Base-by-base conservation (phyloP, 495 filamentous ascomycete genomes). In the Filosporella fistucella region DNA sequence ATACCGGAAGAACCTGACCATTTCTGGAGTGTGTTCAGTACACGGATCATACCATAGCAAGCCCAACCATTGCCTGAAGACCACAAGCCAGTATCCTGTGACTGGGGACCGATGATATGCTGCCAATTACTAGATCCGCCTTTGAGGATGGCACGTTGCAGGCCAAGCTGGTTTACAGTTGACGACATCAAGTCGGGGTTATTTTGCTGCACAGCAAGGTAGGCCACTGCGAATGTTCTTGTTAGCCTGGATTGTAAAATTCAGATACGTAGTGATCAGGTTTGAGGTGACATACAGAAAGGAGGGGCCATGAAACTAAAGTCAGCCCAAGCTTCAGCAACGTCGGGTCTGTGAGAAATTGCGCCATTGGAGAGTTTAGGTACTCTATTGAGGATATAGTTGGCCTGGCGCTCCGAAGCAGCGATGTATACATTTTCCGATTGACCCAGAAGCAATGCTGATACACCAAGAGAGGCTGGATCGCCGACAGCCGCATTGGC, bases 61-160 rank as follows among this genome's bases (percentile, higher is more conserved):
- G 72, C 75, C 74, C 74, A 78, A 21, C 49, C 74, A 43, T 75
- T 76, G 10, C 74, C 69, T 10, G 72, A 75, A 48, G 68, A 72
- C 74, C 74, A 78, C 3, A 66, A 55, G 7, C 65, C 71, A 14
- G 57, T 42, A 54, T 78, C 72, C 14, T 62, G 52, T 42, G 54
- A 63, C 26, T 68, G 54, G 3, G 67, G 67, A 6, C 70, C 72
- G 33, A 68, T 55, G 51, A 78, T 74, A 47, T 78, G 74, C 18
- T 63, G 62, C 72, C 74, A 78, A 10, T 67, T 62, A 10, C 47
- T 45, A 7, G 52, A 9, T 16, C 60, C 51, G 17, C 60, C 49
- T 10, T 56, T 58, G n/a, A 77, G 60, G 5, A 72, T 63, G 4
- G 73, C 65, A 16, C 60, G 56, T 32, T 77, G 73, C 18, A 74